Evolutionary conservation across 768 basidiomycete genomes (phyloP).

Genomic region (Boletus barrowsii): DNA sequence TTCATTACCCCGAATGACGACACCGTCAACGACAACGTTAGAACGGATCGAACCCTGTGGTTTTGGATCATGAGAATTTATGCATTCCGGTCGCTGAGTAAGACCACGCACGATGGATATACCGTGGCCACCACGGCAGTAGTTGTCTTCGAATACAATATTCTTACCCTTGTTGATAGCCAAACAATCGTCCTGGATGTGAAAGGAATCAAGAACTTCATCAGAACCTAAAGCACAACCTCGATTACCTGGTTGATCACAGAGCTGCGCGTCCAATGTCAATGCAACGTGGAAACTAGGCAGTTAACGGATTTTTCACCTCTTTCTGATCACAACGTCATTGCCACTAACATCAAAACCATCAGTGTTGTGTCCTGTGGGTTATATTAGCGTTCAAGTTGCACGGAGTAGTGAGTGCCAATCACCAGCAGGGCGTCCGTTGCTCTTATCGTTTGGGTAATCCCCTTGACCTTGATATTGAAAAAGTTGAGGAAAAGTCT

Average conservation of each 20-base stretch:
- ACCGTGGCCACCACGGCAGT: conserved; percentile 60
- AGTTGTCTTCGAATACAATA: conserved; percentile 48
- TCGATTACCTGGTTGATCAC: conserved; percentile 26
- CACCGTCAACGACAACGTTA: conserved; percentile 41
- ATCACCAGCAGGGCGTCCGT: conserved; percentile 45
- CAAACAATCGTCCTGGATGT: conserved; percentile 59
- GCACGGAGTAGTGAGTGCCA: neutral
- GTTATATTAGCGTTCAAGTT: neutral
- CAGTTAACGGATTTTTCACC: conserved; percentile 12
- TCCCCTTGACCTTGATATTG: conserved; percentile 47
- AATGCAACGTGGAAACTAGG: neutral
- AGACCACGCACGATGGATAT: conserved; percentile 46
- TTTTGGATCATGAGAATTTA: neutral
- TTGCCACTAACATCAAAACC: conserved; percentile 45
- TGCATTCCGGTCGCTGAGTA: neutral
- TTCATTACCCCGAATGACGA: conserved; percentile 50
- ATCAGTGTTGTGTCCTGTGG: conserved; percentile 47
- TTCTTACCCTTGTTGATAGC: conserved; percentile 47
- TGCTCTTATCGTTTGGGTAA: conserved; percentile 48
- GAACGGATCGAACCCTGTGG: conserved; percentile 54
- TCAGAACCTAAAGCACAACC: neutral
- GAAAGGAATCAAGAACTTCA: neutral
- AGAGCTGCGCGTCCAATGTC: conserved; percentile 5
- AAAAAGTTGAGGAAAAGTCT: neutral
- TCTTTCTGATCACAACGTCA: conserved; percentile 30